Base-by-base conservation (phyloP, 2,329 filamentous ascomycete genomes). In the Sarocladiaceae sp. region DNA sequence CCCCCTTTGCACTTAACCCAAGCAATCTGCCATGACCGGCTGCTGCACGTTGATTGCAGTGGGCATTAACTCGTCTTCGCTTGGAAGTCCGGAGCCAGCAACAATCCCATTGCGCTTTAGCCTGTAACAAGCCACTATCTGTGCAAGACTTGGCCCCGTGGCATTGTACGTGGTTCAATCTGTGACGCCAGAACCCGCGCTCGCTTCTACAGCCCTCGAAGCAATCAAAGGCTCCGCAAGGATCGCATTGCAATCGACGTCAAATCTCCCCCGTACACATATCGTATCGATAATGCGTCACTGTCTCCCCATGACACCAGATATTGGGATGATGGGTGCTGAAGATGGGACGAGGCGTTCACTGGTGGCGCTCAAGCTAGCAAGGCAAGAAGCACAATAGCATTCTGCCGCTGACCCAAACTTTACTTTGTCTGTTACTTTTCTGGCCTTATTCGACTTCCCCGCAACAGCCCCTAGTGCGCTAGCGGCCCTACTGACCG, bases 71-170 rank as follows among this genome's bases (percentile, higher is more conserved):
- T 12, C 11, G 12, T 10, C n/a, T 29, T 48, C 25, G 26, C 26
- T 31, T 48, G 44, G 23, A 46, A 18, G 13, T 25, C 17, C 40
- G 25, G 29, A 25, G 17, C 15, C 20, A 8, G 31, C 25, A 31
- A 20, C 28, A 48, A 48, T 48, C 26, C 33, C 44, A 6, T n/a
- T 26, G 4, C 23, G 44, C 15, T 48, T 48, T 48, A 48, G 44
- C 44, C 44, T 48, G 44, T 28, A 7, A 28, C 11, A 33, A 12
- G 33, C 17, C 44, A 48, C 28, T 48, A 8, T 48, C 6, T 15
- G 12, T 22, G 37, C 4, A 13, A 29, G 11, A 12, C 40, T 46
- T 46, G 22, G 23, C 17, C 39, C 8, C 15, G 29, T 10, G 29
- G 29, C 15, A n/a, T n/a, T n/a, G n/a, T n/a, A n/a, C n/a, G n/a